Conservation (phyloP, 257 asterid species). For the Perilla frutescens region DNA sequence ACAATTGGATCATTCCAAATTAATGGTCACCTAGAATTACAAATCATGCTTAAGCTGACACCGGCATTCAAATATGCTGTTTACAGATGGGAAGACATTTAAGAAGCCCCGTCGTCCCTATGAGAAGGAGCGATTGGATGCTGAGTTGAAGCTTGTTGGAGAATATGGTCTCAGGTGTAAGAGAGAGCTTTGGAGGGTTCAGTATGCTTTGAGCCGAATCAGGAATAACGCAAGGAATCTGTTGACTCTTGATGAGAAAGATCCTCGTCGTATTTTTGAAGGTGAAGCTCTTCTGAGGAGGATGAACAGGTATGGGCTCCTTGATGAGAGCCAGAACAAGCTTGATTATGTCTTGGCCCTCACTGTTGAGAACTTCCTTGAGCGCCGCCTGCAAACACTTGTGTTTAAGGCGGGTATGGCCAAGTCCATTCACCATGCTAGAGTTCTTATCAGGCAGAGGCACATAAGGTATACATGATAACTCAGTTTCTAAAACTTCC, state of each 20-base stretch:
- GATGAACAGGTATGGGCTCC: slow-evolving; percentile 61
- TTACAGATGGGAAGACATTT: slow-evolving; percentile 66
- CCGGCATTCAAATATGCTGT: neutral
- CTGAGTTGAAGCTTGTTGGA: slow-evolving; percentile 69
- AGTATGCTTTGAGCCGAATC: slow-evolving; percentile 70
- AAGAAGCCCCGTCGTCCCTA: slow-evolving; percentile 74
- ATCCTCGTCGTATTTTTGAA: slow-evolving; percentile 68
- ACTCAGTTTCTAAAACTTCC: neutral
- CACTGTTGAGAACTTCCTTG: slow-evolving; percentile 71
- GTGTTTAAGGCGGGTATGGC: slow-evolving; percentile 78
- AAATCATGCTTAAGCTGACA: neutral
- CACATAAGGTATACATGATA: slow-evolving; percentile 56
- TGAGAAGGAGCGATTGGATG: slow-evolving; percentile 68
- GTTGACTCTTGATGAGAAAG: slow-evolving; percentile 68
- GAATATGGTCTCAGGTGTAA: slow-evolving; percentile 69
- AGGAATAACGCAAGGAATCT: slow-evolving; percentile 65
- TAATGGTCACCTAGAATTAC: neutral
- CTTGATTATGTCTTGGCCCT: slow-evolving; percentile 72
- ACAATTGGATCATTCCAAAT: neutral
- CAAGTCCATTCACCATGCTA: slow-evolving; percentile 73
- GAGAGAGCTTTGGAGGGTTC: slow-evolving; percentile 74
- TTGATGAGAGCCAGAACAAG: slow-evolving; percentile 72
- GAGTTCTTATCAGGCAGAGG: slow-evolving; percentile 74
- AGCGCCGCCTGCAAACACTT: slow-evolving; percentile 69
- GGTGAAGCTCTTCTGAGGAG: slow-evolving; percentile 77